Conservation (phyloP, 768 basidiomycete genomes). For the Imleria badia region DNA sequence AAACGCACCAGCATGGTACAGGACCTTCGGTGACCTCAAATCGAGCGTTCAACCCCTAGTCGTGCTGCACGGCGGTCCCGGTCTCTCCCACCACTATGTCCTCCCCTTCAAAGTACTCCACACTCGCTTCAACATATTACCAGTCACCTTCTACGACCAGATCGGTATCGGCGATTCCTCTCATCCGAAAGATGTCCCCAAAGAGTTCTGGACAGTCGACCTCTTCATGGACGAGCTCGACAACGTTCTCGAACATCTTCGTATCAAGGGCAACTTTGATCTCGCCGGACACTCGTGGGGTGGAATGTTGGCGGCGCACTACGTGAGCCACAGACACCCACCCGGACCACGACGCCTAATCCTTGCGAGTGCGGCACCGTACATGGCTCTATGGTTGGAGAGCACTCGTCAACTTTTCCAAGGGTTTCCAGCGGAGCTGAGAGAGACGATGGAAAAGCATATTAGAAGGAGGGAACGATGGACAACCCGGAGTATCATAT, state of each 20-base stretch:
- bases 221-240: constrained; percentile 56
- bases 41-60: constrained; percentile 34
- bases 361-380: constrained; percentile 34
- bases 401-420: constrained; percentile 27
- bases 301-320: constrained; percentile 48
- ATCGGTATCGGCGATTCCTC: constrained; percentile 46
- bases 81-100: constrained; percentile 38
- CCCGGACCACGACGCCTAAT: constrained; percentile 37
- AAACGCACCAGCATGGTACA: constrained; percentile 43
- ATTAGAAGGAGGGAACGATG: constrained; percentile 35
- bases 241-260: constrained; percentile 45
- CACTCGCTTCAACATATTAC: constrained; percentile 26
- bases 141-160: constrained; percentile 52
- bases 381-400: constrained; percentile 26
- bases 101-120: constrained; percentile 36
- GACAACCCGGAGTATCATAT: constrained; percentile 34
- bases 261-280: constrained; percentile 39
- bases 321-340: constrained; percentile 38
- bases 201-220: constrained; percentile 43
- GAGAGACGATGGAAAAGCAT: constrained; percentile 30
- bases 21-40: constrained; percentile 40
- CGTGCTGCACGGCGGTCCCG: constrained; percentile 46
- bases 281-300: constrained; percentile 61
- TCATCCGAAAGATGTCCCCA: constrained; percentile 29
- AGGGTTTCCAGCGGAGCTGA: constrained; percentile 27